A percentile compares a stretch with the other conserved stretches of the same genome.
These are phyloP conservation scores for Saccharomycopsis capsularis DNA, from an alignment of 805 yeast genomes.

Conservation along the genomic window DNA sequence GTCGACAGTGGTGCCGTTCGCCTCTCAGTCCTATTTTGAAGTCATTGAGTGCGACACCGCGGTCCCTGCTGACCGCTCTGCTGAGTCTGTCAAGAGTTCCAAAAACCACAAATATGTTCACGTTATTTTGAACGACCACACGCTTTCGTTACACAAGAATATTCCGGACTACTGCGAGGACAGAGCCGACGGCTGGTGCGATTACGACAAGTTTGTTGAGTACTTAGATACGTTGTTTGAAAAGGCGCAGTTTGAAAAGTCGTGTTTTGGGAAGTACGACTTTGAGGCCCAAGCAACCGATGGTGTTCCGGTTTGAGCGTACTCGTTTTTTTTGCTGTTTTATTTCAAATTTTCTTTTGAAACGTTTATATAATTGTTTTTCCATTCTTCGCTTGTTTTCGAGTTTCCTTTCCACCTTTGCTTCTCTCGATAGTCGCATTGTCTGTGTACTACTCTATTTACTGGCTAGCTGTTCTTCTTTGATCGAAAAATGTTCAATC, in stretches of 20 bases:
- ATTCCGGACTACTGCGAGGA: slow-evolving; percentile 22
- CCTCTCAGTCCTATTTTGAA: slow-evolving; percentile 22
- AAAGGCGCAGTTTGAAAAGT: slow-evolving; percentile 17
- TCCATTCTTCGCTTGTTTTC: background rate
- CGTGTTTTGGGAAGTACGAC: slow-evolving; percentile 14
- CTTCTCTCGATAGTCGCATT: too few species aligned
- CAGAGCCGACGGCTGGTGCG: slow-evolving; percentile 24
- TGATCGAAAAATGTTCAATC: too few species aligned
- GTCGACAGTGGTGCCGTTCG: slow-evolving; percentile 23
- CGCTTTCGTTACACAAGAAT: slow-evolving; percentile 19
- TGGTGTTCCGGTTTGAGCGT: slow-evolving; percentile 13
- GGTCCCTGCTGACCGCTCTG: slow-evolving; percentile 17
- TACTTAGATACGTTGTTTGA: slow-evolving; percentile 22
- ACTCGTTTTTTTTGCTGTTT: background rate
- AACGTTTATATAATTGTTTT: background rate
- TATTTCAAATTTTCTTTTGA: background rate
- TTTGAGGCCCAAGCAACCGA: slow-evolving; percentile 1
- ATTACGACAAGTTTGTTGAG: slow-evolving; percentile 19
- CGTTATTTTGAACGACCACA: slow-evolving; percentile 22
- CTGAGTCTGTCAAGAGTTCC: slow-evolving; percentile 1
- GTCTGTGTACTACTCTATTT: too few species aligned
- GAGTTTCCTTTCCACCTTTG: too few species aligned
- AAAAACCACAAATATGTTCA: slow-evolving; percentile 18
- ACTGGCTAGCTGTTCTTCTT: too few species aligned
- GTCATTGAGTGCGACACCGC: slow-evolving; percentile 21